Conservation (phyloP, 768 basidiomycete genomes). For the Boletus coccyginus region DNA sequence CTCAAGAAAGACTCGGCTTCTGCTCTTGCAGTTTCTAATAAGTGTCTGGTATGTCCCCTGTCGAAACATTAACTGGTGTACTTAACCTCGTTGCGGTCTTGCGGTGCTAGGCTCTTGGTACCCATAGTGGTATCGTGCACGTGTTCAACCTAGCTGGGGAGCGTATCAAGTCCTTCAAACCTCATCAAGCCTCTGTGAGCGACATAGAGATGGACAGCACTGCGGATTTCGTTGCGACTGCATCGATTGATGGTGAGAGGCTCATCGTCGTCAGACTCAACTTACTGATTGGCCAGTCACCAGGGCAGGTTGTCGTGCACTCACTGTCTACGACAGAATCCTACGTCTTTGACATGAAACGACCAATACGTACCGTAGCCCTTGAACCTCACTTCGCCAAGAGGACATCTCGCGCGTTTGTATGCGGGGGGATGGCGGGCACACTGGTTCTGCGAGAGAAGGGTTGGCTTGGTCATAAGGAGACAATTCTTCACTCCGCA, state of each 20-base stretch:
- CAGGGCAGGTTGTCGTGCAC: slow-evolving; percentile 89
- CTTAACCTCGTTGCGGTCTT: background rate
- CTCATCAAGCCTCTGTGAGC: slow-evolving; percentile 82
- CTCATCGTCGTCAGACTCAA: slow-evolving; percentile 41
- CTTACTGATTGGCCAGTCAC: slow-evolving; percentile 38
- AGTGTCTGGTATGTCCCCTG: slow-evolving; percentile 55
- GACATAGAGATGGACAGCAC: slow-evolving; percentile 84
- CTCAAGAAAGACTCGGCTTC: slow-evolving; percentile 90
- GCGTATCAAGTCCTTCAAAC: slow-evolving; percentile 85
- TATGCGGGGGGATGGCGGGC: slow-evolving; percentile 92
- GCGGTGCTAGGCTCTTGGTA: slow-evolving; percentile 73
- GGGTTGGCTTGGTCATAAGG: slow-evolving; percentile 95
- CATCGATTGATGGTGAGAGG: slow-evolving; percentile 85
- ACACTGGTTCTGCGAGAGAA: slow-evolving; percentile 87
- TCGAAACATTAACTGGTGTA: background rate
- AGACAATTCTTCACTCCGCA: slow-evolving; percentile 73
- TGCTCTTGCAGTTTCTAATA: slow-evolving; percentile 70
- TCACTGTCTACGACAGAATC: slow-evolving; percentile 76
- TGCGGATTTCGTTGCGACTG: slow-evolving; percentile 87
- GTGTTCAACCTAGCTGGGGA: slow-evolving; percentile 76
- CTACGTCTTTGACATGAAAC: slow-evolving; percentile 86
- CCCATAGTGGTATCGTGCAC: slow-evolving; percentile 91
- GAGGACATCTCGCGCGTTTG: slow-evolving; percentile 71
- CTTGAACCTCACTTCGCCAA: slow-evolving; percentile 90
- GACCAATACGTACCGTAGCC: slow-evolving; percentile 87